Conservation (phyloP, 2,329 filamentous ascomycete genomes). For the Rutstroemia sp. region DNA sequence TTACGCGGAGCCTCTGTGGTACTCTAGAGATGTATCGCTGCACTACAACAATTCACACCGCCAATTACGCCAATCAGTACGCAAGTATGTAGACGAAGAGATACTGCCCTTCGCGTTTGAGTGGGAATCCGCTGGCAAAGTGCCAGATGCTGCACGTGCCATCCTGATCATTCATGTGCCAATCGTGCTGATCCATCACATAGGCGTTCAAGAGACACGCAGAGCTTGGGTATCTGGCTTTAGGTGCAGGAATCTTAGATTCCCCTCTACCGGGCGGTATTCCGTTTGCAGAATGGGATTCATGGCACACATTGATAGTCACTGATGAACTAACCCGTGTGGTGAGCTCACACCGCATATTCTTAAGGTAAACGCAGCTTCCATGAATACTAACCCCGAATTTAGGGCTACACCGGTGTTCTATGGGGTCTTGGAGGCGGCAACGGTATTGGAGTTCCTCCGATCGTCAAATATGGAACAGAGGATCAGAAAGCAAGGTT, state of each 20-base stretch:
- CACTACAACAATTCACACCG: constrained; percentile 59
- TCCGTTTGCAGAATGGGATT: constrained; percentile 42
- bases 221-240: constrained; percentile 28
- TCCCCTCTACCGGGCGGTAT: constrained; percentile 38
- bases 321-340: constrained; percentile 48
- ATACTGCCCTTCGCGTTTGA: constrained; percentile 52
- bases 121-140: constrained; percentile 53
- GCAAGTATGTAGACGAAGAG: constrained; percentile 51
- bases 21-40: constrained; percentile 32
- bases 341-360: constrained; percentile 12
- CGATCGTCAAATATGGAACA: constrained; percentile 55
- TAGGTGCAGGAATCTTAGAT: constrained; percentile 33
- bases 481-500: constrained; percentile 50
- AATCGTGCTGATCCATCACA: neutral
- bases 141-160: constrained; percentile 36
- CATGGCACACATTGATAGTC: constrained; percentile 47
- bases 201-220: constrained; percentile 26
- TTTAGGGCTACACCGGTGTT: constrained; percentile 46
- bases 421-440: constrained; percentile 50
- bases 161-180: constrained; percentile 2
- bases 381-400: neutral
- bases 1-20: constrained; percentile 30
- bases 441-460: constrained; percentile 55
- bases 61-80: constrained; percentile 46
- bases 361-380: neutral